Evolutionary conservation across 768 basidiomycete species (phyloP).

Genomic region (Roridomyces roridus): DNA sequence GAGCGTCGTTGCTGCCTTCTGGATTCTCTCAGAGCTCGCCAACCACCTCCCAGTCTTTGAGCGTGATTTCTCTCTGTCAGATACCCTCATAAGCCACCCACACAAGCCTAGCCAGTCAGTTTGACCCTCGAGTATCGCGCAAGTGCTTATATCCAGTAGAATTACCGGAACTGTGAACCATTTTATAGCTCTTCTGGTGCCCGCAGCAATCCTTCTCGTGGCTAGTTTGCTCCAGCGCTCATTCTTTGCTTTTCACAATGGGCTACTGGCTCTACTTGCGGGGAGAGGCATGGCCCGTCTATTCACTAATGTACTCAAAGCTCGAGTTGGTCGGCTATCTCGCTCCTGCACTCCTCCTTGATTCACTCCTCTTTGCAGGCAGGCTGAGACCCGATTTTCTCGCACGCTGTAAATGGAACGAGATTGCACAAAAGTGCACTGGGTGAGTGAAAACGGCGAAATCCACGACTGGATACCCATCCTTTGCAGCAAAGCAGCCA

Average conservation of each 20-base stretch:
- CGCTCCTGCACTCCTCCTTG: not conserved
- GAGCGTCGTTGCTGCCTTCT: constrained; percentile 45
- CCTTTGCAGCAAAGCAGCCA: constrained; percentile 36
- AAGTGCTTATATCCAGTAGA: constrained; percentile 36
- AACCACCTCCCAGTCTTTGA: constrained; percentile 50
- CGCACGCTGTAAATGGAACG: constrained; percentile 67
- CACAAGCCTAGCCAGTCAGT: constrained; percentile 57
- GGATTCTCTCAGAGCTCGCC: constrained; percentile 48
- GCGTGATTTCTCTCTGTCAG: constrained; percentile 54
- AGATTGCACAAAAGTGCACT: constrained; percentile 49
- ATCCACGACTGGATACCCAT: constrained; percentile 7
- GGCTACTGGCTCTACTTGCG: constrained; percentile 55
- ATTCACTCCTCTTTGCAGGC: constrained; percentile 37
- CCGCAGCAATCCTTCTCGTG: constrained; percentile 44
- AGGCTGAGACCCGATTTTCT: constrained; percentile 73
- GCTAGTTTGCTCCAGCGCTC: constrained; percentile 50
- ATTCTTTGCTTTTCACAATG: constrained; percentile 62
- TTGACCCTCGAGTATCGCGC: not conserved
- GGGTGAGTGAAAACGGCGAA: constrained; percentile 45
- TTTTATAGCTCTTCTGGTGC: constrained; percentile 52
- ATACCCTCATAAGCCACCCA: constrained; percentile 59
- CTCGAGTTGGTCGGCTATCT: constrained; percentile 56
- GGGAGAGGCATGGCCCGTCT: constrained; percentile 37
- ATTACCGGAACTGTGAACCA: constrained; percentile 55
- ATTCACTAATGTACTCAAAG: constrained; percentile 36